These are phyloP conservation scores for Eimeria necatrix DNA, from an alignment of 169 alveolate genomes.

Conservation along the genomic window DNA sequence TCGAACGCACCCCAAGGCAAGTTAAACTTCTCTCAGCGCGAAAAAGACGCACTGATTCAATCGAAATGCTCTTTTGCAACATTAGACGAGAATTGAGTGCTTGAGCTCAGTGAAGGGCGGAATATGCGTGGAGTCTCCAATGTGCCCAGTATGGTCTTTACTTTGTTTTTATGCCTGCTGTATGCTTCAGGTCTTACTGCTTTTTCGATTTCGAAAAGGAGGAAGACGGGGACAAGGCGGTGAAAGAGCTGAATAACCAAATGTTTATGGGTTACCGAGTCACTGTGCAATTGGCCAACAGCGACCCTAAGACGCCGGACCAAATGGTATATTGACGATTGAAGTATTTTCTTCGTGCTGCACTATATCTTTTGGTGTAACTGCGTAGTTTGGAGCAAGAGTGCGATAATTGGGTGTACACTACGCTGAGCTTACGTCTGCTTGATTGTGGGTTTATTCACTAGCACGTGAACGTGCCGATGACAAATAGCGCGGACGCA, in stretches of 20 bases:
- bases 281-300: constrained; percentile 65
- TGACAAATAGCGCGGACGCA: too few species aligned
- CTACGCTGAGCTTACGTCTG: too few species aligned
- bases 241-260: constrained; percentile 65
- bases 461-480: too few species aligned
- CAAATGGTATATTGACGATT: constrained; percentile 52
- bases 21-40: neutral
- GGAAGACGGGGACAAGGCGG: constrained; percentile 61
- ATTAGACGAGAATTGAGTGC: too few species aligned
- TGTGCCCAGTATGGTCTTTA: neutral
- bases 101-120: too few species aligned
- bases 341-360: neutral
- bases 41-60: too few species aligned
- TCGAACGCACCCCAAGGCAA: constrained; percentile 64
- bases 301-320: constrained; percentile 73
- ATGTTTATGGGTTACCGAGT: constrained; percentile 72
- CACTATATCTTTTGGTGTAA: neutral
- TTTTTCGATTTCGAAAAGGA: constrained; percentile 53
- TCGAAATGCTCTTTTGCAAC: too few species aligned
- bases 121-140: too few species aligned
- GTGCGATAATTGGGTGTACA: too few species aligned
- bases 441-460: too few species aligned
- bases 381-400: too few species aligned
- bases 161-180: neutral
- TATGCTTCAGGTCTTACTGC: constrained; percentile 31